Percentiles rank a stretch among this genome's conserved stretches.
phyloP scores from a whole-genome alignment of 1,139 yeast genomes.

The Kluyveromyces sp. region DNA sequence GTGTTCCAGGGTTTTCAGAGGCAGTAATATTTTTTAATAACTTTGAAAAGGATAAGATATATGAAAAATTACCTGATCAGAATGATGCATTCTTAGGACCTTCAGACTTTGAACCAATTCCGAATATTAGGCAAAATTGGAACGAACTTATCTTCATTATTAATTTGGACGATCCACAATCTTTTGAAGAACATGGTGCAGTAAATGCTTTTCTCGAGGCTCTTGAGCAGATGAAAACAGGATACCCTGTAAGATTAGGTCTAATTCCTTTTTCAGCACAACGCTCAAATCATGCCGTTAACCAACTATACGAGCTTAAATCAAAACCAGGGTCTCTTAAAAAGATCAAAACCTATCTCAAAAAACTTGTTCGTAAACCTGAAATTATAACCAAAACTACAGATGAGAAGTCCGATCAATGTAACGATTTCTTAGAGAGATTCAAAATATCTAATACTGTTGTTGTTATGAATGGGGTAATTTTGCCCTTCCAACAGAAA shows the following conservation, averaged over 20 bases:
- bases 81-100: slow-evolving; percentile 37
- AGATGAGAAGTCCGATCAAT: not conserved
- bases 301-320: slow-evolving; percentile 34
- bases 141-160: slow-evolving; percentile 68
- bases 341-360: not conserved
- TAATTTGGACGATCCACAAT: slow-evolving; percentile 48
- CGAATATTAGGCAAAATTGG: slow-evolving; percentile 63
- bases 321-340: not conserved
- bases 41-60: slow-evolving; percentile 55
- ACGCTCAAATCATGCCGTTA: slow-evolving; percentile 21
- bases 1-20: slow-evolving; percentile 23
- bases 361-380: not conserved
- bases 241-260: slow-evolving; percentile 76
- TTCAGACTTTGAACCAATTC: slow-evolving; percentile 51
- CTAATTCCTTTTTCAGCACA: slow-evolving; percentile 48
- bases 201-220: slow-evolving; percentile 44
- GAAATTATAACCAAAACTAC: not conserved
- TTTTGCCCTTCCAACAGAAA: slow-evolving; percentile 34
- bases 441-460: slow-evolving; percentile 45
- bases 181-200: slow-evolving; percentile 36
- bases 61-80: slow-evolving; percentile 39
- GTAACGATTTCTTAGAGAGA: slow-evolving; percentile 29
- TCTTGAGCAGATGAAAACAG: slow-evolving; percentile 40
- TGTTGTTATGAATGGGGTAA: slow-evolving; percentile 67
- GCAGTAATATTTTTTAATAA: slow-evolving; percentile 70